Evolutionary conservation across 2,329 filamentous ascomycete species (phyloP).

Genomic region (Verticillium klebahnii): DNA sequence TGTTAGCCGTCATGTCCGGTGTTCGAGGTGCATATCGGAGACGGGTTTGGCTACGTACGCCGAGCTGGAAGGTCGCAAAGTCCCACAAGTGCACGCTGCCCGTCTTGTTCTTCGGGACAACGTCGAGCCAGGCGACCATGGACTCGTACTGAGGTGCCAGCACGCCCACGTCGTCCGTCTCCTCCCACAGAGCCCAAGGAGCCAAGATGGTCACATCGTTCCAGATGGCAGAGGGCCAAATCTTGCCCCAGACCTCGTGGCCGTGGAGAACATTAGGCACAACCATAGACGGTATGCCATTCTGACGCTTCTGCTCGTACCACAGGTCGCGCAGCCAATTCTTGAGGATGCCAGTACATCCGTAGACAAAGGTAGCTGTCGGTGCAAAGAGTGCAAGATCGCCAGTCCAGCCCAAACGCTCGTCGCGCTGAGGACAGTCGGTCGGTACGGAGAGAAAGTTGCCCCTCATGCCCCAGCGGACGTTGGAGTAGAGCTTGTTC

Average conservation of each 20-base stretch:
- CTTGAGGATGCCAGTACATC: slow-evolving; percentile 3
- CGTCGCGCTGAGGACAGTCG: slow-evolving; percentile 11
- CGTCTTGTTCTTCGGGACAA: neutral
- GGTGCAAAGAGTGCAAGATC: slow-evolving; percentile 8
- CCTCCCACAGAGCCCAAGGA: slow-evolving; percentile 7
- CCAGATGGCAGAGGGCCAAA: slow-evolving; percentile 13
- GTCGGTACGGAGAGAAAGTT: slow-evolving; percentile 11
- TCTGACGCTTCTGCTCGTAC: slow-evolving; percentile 25
- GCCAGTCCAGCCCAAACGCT: slow-evolving; percentile 7
- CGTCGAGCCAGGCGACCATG: slow-evolving; percentile 3
- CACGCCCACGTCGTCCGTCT: neutral
- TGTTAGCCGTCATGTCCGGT: neutral
- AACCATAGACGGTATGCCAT: slow-evolving; percentile 26
- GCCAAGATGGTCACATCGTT: slow-evolving; percentile 6
- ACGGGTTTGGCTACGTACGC: neutral
- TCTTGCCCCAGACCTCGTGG: slow-evolving; percentile 7
- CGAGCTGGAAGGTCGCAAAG: neutral
- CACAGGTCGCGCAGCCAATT: slow-evolving; percentile 8
- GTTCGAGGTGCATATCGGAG: neutral
- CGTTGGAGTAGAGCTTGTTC: slow-evolving; percentile 6
- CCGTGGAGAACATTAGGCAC: slow-evolving; percentile 17
- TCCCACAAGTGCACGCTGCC: slow-evolving; percentile 6
- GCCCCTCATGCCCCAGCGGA: slow-evolving; percentile 8
- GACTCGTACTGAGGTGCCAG: slow-evolving; percentile 2
- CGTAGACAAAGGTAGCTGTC: slow-evolving; percentile 4